Evolutionary conservation across 2,329 filamentous ascomycete species (phyloP).

Genomic region (Myotisia sp.): DNA sequence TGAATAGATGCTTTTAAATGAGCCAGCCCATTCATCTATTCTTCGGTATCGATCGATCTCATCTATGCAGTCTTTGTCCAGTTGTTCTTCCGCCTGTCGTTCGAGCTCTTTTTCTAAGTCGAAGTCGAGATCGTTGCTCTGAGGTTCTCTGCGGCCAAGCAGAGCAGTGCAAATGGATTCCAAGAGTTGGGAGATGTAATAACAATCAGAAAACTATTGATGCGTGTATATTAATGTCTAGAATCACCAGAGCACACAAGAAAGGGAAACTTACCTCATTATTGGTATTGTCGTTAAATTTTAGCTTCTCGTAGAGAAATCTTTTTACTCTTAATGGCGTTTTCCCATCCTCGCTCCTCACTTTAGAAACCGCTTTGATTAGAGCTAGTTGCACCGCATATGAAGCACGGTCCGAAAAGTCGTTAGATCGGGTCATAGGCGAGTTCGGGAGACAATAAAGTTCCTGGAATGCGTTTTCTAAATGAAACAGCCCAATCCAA

Average conservation of each 20-base stretch:
- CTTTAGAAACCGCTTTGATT: constrained; percentile 60
- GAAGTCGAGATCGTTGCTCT: constrained; percentile 28
- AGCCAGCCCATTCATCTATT: constrained; percentile 53
- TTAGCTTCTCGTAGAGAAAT: constrained; percentile 77
- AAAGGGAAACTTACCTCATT: constrained; percentile 41
- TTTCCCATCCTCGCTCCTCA: constrained; percentile 60
- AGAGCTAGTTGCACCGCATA: constrained; percentile 80
- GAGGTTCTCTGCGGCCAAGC: constrained; percentile 28
- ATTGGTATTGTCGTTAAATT: constrained; percentile 86
- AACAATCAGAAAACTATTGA: constrained; percentile 64
- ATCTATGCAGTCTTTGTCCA: constrained; percentile 43
- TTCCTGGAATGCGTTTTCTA: constrained; percentile 72
- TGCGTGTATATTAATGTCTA: too few species aligned
- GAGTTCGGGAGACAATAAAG: constrained; percentile 73
- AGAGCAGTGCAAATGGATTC: constrained; percentile 44
- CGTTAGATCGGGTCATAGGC: constrained; percentile 70
- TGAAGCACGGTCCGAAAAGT: constrained; percentile 73
- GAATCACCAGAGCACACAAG: neutral
- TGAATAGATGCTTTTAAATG: constrained; percentile 51
- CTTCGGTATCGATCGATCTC: constrained; percentile 50
- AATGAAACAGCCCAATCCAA: constrained; percentile 68
- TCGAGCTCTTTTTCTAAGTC: constrained; percentile 35
- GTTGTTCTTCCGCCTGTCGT: constrained; percentile 38
- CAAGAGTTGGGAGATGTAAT: constrained; percentile 75
- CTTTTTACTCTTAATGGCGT: constrained; percentile 66